Percentiles rank a stretch among this genome's conserved stretches.
These are phyloP conservation scores for Chenopodium suecicum DNA, from an alignment of 148 eudicot species.

Conservation along the genomic window DNA sequence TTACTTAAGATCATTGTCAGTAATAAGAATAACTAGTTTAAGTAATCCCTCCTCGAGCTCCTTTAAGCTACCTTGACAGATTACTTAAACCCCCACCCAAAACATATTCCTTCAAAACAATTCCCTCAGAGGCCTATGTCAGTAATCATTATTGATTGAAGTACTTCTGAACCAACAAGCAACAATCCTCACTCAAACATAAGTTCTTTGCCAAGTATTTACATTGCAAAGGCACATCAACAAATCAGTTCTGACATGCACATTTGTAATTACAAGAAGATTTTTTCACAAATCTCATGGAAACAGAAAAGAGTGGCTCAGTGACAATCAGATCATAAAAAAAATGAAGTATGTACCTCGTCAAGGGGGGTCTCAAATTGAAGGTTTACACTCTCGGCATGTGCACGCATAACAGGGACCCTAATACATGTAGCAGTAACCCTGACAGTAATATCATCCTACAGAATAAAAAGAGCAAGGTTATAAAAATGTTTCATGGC, in stretches of 20 bases:
- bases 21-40: no score
- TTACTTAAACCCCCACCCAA: no score
- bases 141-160: no score
- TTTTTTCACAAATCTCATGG: neutral
- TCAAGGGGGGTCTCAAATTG: slow-evolving; percentile 91
- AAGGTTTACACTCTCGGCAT: slow-evolving; percentile 92
- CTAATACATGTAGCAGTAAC: slow-evolving; percentile 89
- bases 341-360: slow-evolving; percentile 55
- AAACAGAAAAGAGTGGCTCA: neutral
- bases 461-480: slow-evolving; percentile 16
- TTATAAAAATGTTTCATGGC: slow-evolving; percentile 3
- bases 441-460: slow-evolving; percentile 69
- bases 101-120: no score
- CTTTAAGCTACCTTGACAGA: no score
- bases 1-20: no score
- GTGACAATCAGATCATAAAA: neutral
- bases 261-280: neutral
- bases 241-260: neutral
- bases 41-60: no score
- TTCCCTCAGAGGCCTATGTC: no score
- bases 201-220: neutral
- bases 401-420: slow-evolving; percentile 92
- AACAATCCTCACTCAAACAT: no score
- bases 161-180: no score
- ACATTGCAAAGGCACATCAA: neutral